Conservation (phyloP, 495 filamentous ascomycete genomes). For the Bathelium albidoporum region DNA sequence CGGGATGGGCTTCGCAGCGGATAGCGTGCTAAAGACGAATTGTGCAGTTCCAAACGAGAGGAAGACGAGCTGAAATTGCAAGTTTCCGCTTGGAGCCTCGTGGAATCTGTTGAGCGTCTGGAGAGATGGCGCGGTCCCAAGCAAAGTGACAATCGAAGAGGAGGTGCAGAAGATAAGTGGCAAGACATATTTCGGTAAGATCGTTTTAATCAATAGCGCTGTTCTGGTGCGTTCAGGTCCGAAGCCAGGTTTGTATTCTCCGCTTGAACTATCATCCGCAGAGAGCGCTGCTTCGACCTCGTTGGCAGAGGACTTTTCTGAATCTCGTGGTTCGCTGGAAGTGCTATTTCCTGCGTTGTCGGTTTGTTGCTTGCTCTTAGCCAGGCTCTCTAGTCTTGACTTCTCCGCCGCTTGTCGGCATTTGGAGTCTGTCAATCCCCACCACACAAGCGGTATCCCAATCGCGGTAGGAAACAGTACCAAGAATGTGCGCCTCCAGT, state of each 20-base stretch:
- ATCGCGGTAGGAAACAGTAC: background rate
- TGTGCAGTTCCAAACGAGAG: background rate
- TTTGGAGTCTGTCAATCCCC: background rate
- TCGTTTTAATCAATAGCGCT: background rate
- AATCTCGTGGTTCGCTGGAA: background rate
- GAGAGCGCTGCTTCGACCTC: background rate
- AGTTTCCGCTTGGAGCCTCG: background rate
- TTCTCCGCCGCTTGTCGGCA: background rate
- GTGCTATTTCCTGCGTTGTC: background rate
- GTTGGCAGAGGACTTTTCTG: background rate
- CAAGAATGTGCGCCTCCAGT: background rate
- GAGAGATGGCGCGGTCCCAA: background rate
- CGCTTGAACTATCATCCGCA: background rate
- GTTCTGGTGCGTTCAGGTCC: background rate
- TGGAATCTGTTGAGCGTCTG: background rate
- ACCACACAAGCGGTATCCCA: background rate
- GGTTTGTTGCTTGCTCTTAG: background rate
- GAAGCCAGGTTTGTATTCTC: background rate
- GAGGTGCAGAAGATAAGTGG: background rate
- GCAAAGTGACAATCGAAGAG: background rate
- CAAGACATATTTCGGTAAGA: background rate
- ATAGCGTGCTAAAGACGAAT: background rate
- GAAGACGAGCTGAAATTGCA: background rate
- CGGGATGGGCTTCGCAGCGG: background rate
- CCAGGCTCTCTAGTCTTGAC: background rate